Percentiles rank a stretch among this genome's conserved stretches.
phyloP scores from a whole-genome alignment of 2,329 filamentous ascomycete species.

The Pestalotiopsis sp. region DNA sequence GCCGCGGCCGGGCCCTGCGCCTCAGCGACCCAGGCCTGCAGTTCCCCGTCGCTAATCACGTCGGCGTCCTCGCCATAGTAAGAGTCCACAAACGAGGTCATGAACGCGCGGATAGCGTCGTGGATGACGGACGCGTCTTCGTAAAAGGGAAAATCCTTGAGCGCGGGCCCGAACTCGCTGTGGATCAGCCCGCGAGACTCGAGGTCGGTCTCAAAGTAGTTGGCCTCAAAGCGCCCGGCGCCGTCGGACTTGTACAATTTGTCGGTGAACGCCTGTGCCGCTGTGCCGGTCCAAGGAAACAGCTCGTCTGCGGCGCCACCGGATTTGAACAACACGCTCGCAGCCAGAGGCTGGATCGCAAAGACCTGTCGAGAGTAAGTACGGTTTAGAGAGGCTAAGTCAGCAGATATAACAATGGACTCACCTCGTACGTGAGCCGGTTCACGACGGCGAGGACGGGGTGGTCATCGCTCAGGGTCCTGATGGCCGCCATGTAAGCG shows the following conservation, averaged over 20 bases:
- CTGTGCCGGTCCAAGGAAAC: conserved; percentile 33
- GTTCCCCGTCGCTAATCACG: conserved; percentile 40
- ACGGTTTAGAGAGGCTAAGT: neutral
- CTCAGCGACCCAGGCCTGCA: conserved; percentile 48
- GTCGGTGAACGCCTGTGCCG: conserved; percentile 30
- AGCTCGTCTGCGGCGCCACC: conserved; percentile 35
- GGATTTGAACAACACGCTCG: conserved; percentile 28
- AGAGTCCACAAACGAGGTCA: conserved; percentile 43
- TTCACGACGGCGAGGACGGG: conserved; percentile 43
- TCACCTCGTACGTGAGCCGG: conserved; percentile 30
- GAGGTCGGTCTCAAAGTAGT: conserved; percentile 43
- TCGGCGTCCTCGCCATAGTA: conserved; percentile 41
- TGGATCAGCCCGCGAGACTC: conserved; percentile 43
- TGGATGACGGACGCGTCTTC: conserved; percentile 43
- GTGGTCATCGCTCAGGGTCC: conserved; percentile 48
- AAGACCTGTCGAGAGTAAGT: neutral
- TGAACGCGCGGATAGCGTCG: conserved; percentile 39
- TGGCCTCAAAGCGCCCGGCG: conserved; percentile 36
- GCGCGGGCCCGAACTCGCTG: conserved; percentile 32
- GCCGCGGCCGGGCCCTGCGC: conserved; percentile 37
- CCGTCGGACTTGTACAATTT: conserved; percentile 30
- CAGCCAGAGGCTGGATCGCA: conserved; percentile 29
- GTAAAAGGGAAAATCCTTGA: conserved; percentile 47
- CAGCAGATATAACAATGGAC: neutral
- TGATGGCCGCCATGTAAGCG: conserved; percentile 45